Percentiles rank a stretch among this genome's conserved stretches.
phyloP scores from a whole-genome alignment of 2,329 filamentous ascomycete genomes.

The Berkeleyomyces rouxiae region DNA sequence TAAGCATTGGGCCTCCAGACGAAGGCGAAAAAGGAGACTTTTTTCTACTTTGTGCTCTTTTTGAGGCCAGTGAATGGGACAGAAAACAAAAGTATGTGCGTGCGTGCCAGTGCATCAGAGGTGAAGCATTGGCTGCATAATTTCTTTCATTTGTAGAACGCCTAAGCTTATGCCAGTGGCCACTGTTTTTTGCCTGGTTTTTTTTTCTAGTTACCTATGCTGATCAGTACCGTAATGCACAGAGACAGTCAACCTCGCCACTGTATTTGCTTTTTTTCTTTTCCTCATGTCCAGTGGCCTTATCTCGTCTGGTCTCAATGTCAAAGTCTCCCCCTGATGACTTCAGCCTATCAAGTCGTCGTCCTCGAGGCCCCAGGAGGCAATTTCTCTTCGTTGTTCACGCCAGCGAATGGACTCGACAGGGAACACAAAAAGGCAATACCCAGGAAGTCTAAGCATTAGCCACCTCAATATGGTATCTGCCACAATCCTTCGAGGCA shows the following conservation, averaged over 20 bases:
- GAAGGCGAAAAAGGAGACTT: neutral
- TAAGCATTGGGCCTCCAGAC: neutral
- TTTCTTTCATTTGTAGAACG: conserved; percentile 18
- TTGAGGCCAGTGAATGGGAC: neutral
- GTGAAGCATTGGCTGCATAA: neutral
- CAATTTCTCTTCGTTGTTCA: neutral
- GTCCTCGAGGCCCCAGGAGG: neutral
- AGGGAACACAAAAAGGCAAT: neutral
- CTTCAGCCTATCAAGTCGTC: no score
- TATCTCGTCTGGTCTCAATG: neutral
- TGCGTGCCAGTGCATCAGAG: neutral
- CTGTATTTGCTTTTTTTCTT: neutral
- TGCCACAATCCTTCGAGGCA: no score
- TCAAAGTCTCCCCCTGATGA: neutral
- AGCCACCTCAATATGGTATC: no score
- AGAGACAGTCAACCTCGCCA: neutral
- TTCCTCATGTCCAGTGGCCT: neutral
- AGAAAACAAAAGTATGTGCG: neutral
- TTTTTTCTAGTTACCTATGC: neutral
- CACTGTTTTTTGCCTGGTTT: neutral
- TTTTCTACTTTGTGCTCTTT: neutral
- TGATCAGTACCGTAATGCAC: neutral
- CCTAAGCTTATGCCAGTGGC: conserved; percentile 15
- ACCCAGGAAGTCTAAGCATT: neutral
- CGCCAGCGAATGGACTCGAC: neutral